Base-by-base conservation (phyloP, 2,329 filamentous ascomycete genomes). In the Xylariaceae sp. region DNA sequence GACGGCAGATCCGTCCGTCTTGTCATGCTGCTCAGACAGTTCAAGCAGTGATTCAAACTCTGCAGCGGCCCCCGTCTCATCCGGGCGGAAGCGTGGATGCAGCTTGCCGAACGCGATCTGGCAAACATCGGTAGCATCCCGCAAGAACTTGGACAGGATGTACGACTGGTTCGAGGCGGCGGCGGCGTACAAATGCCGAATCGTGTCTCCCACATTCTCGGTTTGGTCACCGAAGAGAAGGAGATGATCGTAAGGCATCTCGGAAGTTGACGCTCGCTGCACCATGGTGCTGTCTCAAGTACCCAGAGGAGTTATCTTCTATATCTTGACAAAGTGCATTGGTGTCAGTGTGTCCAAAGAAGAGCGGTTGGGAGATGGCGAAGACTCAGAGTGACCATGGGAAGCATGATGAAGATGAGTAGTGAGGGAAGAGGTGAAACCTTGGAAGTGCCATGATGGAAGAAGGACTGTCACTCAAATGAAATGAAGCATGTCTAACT, bases 221-320 rank as follows among this genome's bases (percentile, higher is more conserved):
- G 47, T 47, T 29, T 50, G 44, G 31, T 50, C 47, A 17, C 47
- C 41, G 21, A 50, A 47, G 34, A 50, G 39, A 26, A 50, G 19
- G 14, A 50, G 36, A 18, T 45, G 41, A 29, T 41, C 32, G 31
- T 29, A n/a, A n/a, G n/a, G n/a, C n/a, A n/a, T n/a, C n/a, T n/a
- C n/a, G n/a, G n/a, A n/a, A n/a, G n/a, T n/a, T n/a, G n/a, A n/a
- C n/a, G n/a, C n/a, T n/a, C n/a, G n/a, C n/a, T n/a, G n/a, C n/a
- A n/a, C n/a, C n/a, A n/a, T n/a, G n/a, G n/a, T n/a, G n/a, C n/a
- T n/a, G n/a, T n/a, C n/a, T n/a, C n/a, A n/a, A n/a, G n/a, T n/a
- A n/a, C n/a, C n/a, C n/a, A n/a, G n/a, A n/a, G n/a, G n/a, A n/a
- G n/a, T n/a, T n/a, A n/a, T n/a, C n/a, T n/a, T n/a, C n/a, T n/a